Evolutionary conservation across 441 rosid genomes (phyloP), one percentile per base, ranked within the genome.

Genomic region (Geranium incanum): DNA sequence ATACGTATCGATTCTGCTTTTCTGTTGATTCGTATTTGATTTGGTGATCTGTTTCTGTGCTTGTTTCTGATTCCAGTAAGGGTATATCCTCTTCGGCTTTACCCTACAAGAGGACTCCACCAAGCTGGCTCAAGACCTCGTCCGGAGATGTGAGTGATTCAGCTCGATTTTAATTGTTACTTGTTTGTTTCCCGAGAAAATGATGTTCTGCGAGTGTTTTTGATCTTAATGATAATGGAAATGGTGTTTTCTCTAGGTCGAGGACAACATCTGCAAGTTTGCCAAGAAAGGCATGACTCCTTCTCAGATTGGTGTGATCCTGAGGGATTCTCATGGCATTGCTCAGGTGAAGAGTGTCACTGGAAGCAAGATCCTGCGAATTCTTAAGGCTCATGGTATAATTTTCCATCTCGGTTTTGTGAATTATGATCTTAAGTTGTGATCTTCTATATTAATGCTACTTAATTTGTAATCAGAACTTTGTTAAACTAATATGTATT

Each of bases 271-370:
- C 71, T 86, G 92, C 81, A 86, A 84, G 78, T 87, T 87, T 41
- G 88, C 92, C 4, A 87, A 87, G 75, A 87, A 87, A 74, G 91
- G 89, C 0, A 28, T 87, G 84, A 87, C 89, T 48, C 88, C 91
- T 36, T 87, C 89, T 6, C 91, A 85, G 81, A 85, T 87, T 62
- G 91, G 91, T 78, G 91, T 85, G 6, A 85, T 87, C 77, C 89
- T 85, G 57, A 88, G 91, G 76, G 91, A 87, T 70, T 87, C 91
- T 75, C 91, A 83, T 68, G 91, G 89, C 1, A 87, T 85, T 65
- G 89, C 89, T 65, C 91, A 85, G 75, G 91, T 85, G 72, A 87
- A 70, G 80, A 84, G 86, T 69, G 89, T 87, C 71, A 84, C 89
- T 0, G 92, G 89, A 72, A 85, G 80, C 87, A 87, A 87, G 81